These are phyloP conservation scores for Urtica urens DNA, from an alignment of 306 rosid species.

Conservation along the genomic window DNA sequence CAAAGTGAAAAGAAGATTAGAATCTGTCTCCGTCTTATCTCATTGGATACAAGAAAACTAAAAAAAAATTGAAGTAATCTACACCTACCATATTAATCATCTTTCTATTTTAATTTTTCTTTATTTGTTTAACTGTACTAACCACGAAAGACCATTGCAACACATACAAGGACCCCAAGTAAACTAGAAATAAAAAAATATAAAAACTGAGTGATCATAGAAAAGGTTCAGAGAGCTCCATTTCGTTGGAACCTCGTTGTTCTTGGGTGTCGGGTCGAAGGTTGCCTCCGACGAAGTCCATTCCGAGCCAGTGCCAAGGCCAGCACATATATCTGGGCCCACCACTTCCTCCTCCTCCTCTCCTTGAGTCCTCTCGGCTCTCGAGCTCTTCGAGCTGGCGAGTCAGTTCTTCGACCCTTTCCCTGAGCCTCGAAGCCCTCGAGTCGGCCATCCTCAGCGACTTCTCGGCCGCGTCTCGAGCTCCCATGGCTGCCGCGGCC, in stretches of 20 bases:
- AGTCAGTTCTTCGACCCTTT: conserved; percentile 84
- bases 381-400: conserved; percentile 82
- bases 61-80: conserved; percentile 21
- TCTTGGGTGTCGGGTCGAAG: conserved; percentile 42
- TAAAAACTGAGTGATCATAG: conserved; percentile 21
- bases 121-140: conserved; percentile 14
- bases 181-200: not conserved
- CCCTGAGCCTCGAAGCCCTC: conserved; percentile 87
- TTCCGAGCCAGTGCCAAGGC: conserved; percentile 99
- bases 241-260: conserved; percentile 63
- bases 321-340: conserved; percentile 89
- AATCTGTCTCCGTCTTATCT: conserved; percentile 14
- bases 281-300: conserved; percentile 67
- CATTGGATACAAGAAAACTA: conserved; percentile 17
- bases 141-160: conserved; percentile 33
- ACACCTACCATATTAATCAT: conserved; percentile 25
- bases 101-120: conserved; percentile 1
- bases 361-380: conserved; percentile 57
- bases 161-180: conserved; percentile 29
- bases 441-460: conserved; percentile 73
- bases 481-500: conserved; percentile 94
- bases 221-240: conserved; percentile 98
- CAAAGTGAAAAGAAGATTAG: conserved; percentile 8
- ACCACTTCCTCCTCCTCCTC: conserved; percentile 40
- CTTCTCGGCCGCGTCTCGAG: conserved; percentile 98